phyloP scores from a whole-genome alignment of 345 rosid genomes.

The Nasturtium officinale region DNA sequence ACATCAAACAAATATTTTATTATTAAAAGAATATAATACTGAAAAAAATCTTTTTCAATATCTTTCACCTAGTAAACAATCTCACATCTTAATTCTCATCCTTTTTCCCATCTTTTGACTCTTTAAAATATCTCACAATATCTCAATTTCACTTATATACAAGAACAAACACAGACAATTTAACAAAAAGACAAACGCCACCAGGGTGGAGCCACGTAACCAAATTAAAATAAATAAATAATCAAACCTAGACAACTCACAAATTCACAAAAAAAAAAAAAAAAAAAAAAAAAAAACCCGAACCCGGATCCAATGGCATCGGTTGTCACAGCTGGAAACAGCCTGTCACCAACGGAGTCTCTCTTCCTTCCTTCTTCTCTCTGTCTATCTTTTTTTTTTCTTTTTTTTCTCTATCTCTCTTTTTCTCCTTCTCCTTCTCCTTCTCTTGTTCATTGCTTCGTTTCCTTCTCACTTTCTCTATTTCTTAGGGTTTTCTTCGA shows the following conservation, averaged over 20 bases:
- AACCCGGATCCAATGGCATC: slow-evolving; percentile 53
- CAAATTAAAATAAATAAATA: neutral
- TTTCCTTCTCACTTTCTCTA: slow-evolving; percentile 25
- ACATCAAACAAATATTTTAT: no score
- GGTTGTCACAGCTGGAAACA: slow-evolving; percentile 95
- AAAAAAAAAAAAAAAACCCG: neutral
- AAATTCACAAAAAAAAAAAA: neutral
- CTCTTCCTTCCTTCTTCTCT: slow-evolving; percentile 3
- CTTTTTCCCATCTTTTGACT: slow-evolving; percentile 12
- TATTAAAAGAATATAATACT: no score
- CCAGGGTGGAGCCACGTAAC: slow-evolving; percentile 43
- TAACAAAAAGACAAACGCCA: slow-evolving; percentile 33
- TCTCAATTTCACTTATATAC: neutral
- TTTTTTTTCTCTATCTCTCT: slow-evolving; percentile 13
- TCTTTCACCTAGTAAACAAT: neutral
- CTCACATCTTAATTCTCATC: neutral
- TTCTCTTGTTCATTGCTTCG: slow-evolving; percentile 25
- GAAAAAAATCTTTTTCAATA: no score
- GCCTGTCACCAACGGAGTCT: slow-evolving; percentile 97
- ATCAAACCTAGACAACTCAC: slow-evolving; percentile 31
- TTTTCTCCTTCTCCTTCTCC: slow-evolving; percentile 19
- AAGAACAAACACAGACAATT: slow-evolving; percentile 15
- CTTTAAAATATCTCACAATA: neutral
- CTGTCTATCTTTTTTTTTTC: slow-evolving; percentile 1
- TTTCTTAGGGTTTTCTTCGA: slow-evolving; percentile 54